phyloP scores from a whole-genome alignment of 768 basidiomycete species.

The Lanmaoa rubissima region DNA sequence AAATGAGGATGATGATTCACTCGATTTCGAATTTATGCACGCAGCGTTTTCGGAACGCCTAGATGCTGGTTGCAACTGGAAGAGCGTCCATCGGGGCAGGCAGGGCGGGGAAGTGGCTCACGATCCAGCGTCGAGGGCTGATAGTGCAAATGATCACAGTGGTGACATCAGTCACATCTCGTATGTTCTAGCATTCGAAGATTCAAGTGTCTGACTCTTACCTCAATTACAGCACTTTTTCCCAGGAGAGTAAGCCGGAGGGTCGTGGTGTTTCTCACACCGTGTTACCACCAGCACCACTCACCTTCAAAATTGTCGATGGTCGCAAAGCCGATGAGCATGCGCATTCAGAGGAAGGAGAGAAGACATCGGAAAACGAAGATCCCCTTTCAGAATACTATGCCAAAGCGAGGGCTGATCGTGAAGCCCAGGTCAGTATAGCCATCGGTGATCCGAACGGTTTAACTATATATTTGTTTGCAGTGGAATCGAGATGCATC shows the following conservation, averaged over 20 bases:
- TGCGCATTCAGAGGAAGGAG: neutral
- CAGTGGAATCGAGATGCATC: slow-evolving; percentile 37
- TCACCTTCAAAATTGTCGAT: slow-evolving; percentile 10
- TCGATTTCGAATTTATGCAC: slow-evolving; percentile 42
- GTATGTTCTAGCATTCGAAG: slow-evolving; percentile 32
- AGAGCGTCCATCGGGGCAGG: slow-evolving; percentile 9
- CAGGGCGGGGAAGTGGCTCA: neutral
- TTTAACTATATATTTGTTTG: slow-evolving; percentile 4
- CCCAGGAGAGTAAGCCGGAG: slow-evolving; percentile 29
- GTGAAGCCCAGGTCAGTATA: slow-evolving; percentile 41
- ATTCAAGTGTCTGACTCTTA: slow-evolving; percentile 9
- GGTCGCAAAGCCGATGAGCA: neutral
- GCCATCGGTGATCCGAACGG: neutral
- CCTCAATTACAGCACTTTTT: slow-evolving; percentile 35
- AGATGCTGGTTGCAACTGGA: slow-evolving; percentile 38
- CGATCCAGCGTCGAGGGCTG: neutral
- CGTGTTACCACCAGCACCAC: slow-evolving; percentile 27
- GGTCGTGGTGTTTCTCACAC: slow-evolving; percentile 8
- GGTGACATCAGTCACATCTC: slow-evolving; percentile 47
- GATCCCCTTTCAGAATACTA: slow-evolving; percentile 73
- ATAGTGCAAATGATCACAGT: slow-evolving; percentile 6
- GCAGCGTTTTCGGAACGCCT: slow-evolving; percentile 50
- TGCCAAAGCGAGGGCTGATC: slow-evolving; percentile 49
- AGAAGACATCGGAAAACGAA: slow-evolving; percentile 5
- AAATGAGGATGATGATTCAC: slow-evolving; percentile 5